Base-by-base conservation (phyloP, 345 rosid species). In the Nasturtium officinale region DNA sequence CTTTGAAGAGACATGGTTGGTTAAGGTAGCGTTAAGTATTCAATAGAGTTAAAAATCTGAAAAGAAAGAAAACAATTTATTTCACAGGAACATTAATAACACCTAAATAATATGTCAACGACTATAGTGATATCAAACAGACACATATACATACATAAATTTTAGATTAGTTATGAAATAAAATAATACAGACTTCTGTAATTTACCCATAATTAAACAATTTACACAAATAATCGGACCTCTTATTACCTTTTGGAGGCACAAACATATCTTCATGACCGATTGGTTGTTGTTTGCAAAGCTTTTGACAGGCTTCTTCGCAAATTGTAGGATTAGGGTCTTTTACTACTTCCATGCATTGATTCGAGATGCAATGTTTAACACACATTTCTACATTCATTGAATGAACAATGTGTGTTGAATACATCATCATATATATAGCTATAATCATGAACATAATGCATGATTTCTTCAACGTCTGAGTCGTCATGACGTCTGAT, bases 1-100 rank as follows among this genome's bases (percentile, higher is more conserved):
- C 73, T 84, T 90, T 54, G 90, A 78, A 65, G 87, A 77, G 30
- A 90, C 87, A 79, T 88, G 89, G 42, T 90, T 92, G 5, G 87
- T 92, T 37, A 92, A 67, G 38, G 84, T 88, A 9, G 98, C 96
- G 21, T 92, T 83, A 25, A 92, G 81, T 29, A 68, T 61, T 20
- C 37, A 81, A 68, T 85, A 86, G 11, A 87, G 90, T 35, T 23
- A 23, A 23, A 23, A 23, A 23, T 23, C 25, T 1, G 25, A 23
- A 23, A 23, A n/a, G n/a, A n/a, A 23, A 23, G 25, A 2, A 23
- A 23, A 1, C 2, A 23, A 1, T 23, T 23, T 23, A 23, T 23
- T 23, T 2, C 1, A 23, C 2, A 23, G 25, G 25, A 23, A 23
- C 1, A 23, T 23, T 23, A 23, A 23, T 23, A 23, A 23, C 45